phyloP scores from a whole-genome alignment of 2,329 filamentous ascomycete species.

The Coleophoma crateriformis region DNA sequence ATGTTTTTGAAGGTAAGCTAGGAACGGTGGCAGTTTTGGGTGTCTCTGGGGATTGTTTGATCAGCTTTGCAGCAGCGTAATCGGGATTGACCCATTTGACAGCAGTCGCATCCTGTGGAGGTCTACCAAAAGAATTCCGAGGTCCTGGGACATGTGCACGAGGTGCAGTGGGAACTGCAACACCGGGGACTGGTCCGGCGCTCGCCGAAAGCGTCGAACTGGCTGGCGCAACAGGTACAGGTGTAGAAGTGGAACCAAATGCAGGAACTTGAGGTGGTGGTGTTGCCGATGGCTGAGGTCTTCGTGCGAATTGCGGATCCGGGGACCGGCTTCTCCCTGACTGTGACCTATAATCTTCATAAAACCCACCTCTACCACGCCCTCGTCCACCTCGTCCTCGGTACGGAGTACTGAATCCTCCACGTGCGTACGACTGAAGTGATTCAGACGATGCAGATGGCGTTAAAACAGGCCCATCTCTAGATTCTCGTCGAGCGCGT shows the following conservation, averaged over 20 bases:
- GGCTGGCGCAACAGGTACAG: constrained; percentile 1
- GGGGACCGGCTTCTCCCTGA: constrained; percentile 24
- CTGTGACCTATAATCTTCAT: constrained; percentile 47
- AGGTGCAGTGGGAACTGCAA: constrained; percentile 22
- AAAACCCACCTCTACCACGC: constrained; percentile 44
- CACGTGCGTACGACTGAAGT: constrained; percentile 25
- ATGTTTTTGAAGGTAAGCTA: background rate
- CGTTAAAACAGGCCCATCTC: constrained; percentile 68
- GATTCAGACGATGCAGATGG: constrained; percentile 67
- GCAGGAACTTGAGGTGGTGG: constrained; percentile 48
- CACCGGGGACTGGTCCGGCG: constrained; percentile 15
- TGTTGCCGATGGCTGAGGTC: constrained; percentile 40
- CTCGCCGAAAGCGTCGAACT: constrained; percentile 2
- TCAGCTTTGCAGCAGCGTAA: background rate
- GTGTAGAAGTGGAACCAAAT: constrained; percentile 37
- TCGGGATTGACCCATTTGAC: constrained; percentile 3
- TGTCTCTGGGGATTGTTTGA: background rate
- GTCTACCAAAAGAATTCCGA: constrained; percentile 1
- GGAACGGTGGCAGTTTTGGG: background rate
- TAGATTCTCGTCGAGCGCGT: constrained; percentile 60
- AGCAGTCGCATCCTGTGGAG: background rate
- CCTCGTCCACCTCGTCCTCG: constrained; percentile 46
- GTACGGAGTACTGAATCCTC: constrained; percentile 38
- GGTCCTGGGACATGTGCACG: constrained; percentile 4
- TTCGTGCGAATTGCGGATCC: constrained; percentile 23